Conservation (phyloP, 2,329 filamentous ascomycete species). For the Aspergillus chevalieri region DNA sequence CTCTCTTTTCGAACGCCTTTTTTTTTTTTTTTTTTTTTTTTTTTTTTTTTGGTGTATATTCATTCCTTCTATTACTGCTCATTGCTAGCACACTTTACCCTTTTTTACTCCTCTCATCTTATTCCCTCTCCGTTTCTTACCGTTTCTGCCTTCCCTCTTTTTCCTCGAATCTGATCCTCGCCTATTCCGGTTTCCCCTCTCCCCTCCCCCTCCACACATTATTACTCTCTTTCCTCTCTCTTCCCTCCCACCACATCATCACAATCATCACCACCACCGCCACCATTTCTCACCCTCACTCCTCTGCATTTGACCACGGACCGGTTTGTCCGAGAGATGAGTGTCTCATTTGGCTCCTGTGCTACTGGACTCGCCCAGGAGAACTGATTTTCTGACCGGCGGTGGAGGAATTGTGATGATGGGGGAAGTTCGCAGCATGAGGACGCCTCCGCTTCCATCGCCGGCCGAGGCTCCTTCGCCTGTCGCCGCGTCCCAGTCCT, state of each 20-base stretch:
- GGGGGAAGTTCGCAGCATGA: constrained; percentile 33
- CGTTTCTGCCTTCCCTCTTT: no score
- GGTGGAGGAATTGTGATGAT: constrained; percentile 27
- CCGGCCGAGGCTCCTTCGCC: constrained; percentile 32
- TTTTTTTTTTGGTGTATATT: background rate
- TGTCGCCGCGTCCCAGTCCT: constrained; percentile 10
- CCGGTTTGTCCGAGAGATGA: constrained; percentile 30
- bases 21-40: background rate
- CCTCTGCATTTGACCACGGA: background rate
- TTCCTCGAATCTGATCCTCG: no score
- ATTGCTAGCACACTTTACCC: constrained; percentile 3
- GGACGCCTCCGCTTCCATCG: constrained; percentile 35
- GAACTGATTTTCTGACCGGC: constrained; percentile 26
- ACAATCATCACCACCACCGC: background rate
- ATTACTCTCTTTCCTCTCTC: constrained; percentile 3
- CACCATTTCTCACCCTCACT: background rate
- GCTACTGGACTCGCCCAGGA: constrained; percentile 28
- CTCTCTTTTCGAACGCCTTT: constrained; percentile 1
- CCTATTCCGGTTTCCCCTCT: background rate
- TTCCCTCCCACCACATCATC: constrained; percentile 1
- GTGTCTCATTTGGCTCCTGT: constrained; percentile 21
- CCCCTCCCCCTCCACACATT: background rate
- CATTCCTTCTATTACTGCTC: background rate
- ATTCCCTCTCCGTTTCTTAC: background rate
- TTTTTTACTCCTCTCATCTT: background rate